These are phyloP conservation scores for Pseudogymnoascus sp. DNA, from an alignment of 2,329 filamentous ascomycete species.

Conservation along the genomic window DNA sequence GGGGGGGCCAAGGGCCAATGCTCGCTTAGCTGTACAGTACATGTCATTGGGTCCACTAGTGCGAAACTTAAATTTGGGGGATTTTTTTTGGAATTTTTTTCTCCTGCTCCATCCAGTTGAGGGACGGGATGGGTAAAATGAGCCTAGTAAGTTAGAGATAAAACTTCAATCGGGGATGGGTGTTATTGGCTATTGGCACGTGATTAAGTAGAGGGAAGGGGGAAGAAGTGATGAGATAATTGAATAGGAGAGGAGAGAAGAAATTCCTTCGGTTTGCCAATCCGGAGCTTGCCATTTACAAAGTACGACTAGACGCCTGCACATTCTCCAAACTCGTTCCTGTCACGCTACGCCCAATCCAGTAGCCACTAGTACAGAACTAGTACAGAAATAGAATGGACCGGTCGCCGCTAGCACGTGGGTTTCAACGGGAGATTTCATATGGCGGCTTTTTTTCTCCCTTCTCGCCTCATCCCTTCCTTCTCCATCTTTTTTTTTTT, in stretches of 20 bases:
- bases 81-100: background rate
- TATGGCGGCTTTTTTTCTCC: constrained; percentile 2
- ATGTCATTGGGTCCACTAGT: constrained; percentile 6
- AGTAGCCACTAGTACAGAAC: background rate
- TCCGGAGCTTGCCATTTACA: background rate
- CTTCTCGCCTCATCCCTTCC: background rate
- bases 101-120: background rate
- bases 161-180: background rate
- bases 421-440: constrained; percentile 8
- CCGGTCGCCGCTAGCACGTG: background rate
- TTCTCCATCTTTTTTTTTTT: constrained; percentile 7
- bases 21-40: background rate
- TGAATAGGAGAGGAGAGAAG: background rate
- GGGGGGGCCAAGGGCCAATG: background rate
- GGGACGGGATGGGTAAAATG: background rate
- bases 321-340: background rate
- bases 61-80: constrained; percentile 1
- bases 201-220: background rate
- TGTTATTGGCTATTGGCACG: background rate
- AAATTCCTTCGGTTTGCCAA: background rate
- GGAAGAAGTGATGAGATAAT: background rate
- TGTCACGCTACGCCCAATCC: background rate
- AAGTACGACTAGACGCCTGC: background rate
- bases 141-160: too few species aligned
- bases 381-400: background rate